Conservation (phyloP, 2,329 filamentous ascomycete species). For the Colletotrichum costaricense region DNA sequence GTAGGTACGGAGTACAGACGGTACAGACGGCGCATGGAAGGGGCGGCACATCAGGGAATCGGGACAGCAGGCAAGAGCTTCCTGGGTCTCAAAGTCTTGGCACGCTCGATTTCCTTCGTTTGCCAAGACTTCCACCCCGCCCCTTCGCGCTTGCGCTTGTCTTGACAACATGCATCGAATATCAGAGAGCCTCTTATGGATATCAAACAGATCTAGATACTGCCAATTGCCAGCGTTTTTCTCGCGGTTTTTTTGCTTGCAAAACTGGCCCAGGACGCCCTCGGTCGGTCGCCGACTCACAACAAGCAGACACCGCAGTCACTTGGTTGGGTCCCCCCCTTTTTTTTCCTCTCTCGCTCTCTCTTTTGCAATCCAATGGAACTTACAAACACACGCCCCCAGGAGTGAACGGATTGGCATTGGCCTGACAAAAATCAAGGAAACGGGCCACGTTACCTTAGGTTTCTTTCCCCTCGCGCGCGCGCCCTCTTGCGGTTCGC, state of each 20-base stretch:
- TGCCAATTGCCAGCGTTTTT: slow-evolving; percentile 27
- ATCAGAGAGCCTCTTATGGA: slow-evolving; percentile 25
- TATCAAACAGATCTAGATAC: slow-evolving; percentile 12
- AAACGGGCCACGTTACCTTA: slow-evolving; percentile 28
- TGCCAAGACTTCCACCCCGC: slow-evolving; percentile 37
- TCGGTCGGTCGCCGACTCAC: not conserved
- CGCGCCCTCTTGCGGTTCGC: not conserved
- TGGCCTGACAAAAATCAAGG: slow-evolving; percentile 25
- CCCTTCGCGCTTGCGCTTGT: slow-evolving; percentile 36
- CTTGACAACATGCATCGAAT: slow-evolving; percentile 36
- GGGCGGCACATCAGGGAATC: slow-evolving; percentile 6
- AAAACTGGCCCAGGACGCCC: slow-evolving; percentile 13
- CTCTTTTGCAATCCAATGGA: too few relatives aligned
- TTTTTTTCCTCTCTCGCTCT: too few relatives aligned
- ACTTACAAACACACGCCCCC: not conserved
- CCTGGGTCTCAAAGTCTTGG: slow-evolving; percentile 33
- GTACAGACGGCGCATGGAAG: too few relatives aligned
- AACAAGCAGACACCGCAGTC: not conserved
- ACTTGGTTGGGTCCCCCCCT: too few relatives aligned
- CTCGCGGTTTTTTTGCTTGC: slow-evolving; percentile 24
- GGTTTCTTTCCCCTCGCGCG: not conserved
- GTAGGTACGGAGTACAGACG: too few relatives aligned
- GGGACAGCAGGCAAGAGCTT: slow-evolving; percentile 26
- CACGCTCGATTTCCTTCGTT: slow-evolving; percentile 32
- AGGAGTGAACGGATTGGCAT: slow-evolving; percentile 15